These are phyloP conservation scores for Gliomastix tumulicola DNA, from an alignment of 2,329 filamentous ascomycete species.

Conservation along the genomic window DNA sequence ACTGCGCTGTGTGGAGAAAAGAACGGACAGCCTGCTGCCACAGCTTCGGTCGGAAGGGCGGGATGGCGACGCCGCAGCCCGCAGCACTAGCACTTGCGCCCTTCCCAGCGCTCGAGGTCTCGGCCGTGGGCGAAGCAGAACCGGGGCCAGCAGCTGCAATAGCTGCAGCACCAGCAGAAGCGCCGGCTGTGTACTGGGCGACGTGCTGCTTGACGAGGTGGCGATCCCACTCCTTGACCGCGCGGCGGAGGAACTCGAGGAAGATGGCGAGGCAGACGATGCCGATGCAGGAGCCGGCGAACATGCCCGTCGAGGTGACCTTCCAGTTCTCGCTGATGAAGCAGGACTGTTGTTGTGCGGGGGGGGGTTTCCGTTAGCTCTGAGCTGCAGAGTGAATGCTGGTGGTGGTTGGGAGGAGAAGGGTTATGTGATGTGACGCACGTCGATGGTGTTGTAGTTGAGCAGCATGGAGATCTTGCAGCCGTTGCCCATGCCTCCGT, in stretches of 20 bases:
- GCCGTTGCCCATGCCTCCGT: no score
- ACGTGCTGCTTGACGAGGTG: slow-evolving; percentile 50
- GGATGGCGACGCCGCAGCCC: slow-evolving; percentile 8
- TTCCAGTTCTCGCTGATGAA: slow-evolving; percentile 68
- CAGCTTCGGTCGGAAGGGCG: slow-evolving; percentile 47
- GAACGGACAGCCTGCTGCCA: slow-evolving; percentile 62
- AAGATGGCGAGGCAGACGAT: slow-evolving; percentile 65
- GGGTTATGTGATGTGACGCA: slow-evolving; percentile 72
- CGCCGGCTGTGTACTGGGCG: slow-evolving; percentile 15
- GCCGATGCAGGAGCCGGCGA: slow-evolving; percentile 75
- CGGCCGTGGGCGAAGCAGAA: slow-evolving; percentile 11
- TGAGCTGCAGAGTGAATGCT: no score
- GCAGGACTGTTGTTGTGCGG: no score
- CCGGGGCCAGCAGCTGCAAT: slow-evolving; percentile 9
- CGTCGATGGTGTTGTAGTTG: slow-evolving; percentile 69
- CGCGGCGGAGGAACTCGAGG: slow-evolving; percentile 66
- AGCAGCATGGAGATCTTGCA: slow-evolving; percentile 60
- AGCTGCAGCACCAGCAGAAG: no score
- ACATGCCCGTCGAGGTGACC: slow-evolving; percentile 62
- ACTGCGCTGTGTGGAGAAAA: slow-evolving; percentile 61
- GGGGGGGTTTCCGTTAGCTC: no score
- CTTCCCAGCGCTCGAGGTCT: neutral
- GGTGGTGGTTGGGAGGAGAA: no score
- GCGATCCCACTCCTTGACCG: slow-evolving; percentile 66
- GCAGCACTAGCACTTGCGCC: neutral